These are phyloP conservation scores for Penicillium nucicola DNA, from an alignment of 495 filamentous ascomycete genomes.

Conservation along the genomic window DNA sequence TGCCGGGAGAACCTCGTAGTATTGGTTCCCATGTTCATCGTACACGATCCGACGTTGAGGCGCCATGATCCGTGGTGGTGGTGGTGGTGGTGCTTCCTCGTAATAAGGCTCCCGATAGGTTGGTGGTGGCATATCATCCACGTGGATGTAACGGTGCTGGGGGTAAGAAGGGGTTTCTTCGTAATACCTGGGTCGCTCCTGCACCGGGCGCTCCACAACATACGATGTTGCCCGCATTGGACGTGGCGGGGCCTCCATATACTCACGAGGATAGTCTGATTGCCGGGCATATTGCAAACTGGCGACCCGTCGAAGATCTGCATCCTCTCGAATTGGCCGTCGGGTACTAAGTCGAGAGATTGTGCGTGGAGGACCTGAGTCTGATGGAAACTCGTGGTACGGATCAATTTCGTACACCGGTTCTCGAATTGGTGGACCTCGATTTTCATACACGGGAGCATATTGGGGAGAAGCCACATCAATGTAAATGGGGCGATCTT, in stretches of 20 bases:
- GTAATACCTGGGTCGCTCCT: slow-evolving; percentile 54
- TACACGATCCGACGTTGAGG: slow-evolving; percentile 63
- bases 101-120: slow-evolving; percentile 46
- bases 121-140: slow-evolving; percentile 59
- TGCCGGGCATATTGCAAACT: slow-evolving; percentile 51
- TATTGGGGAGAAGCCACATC: slow-evolving; percentile 49
- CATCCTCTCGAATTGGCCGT: slow-evolving; percentile 48
- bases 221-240: slow-evolving; percentile 59
- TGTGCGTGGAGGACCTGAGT: slow-evolving; percentile 35
- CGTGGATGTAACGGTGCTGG: slow-evolving; percentile 38
- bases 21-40: slow-evolving; percentile 69
- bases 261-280: slow-evolving; percentile 47
- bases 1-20: slow-evolving; percentile 55
- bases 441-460: slow-evolving; percentile 35
- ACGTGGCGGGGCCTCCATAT: slow-evolving; percentile 43
- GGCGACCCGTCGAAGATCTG: slow-evolving; percentile 58
- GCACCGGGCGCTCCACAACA: slow-evolving; percentile 49
- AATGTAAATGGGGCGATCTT: slow-evolving; percentile 46
- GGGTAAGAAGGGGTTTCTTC: slow-evolving; percentile 48
- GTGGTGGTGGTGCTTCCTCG: slow-evolving; percentile 37
- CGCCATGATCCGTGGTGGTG: slow-evolving; percentile 49
- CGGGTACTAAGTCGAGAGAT: slow-evolving; percentile 40
- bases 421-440: slow-evolving; percentile 27
- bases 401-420: slow-evolving; percentile 35
- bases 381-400: slow-evolving; percentile 35